phyloP scores from a whole-genome alignment of 2,329 filamentous ascomycete species.

The Albophoma yamanashiensis region DNA sequence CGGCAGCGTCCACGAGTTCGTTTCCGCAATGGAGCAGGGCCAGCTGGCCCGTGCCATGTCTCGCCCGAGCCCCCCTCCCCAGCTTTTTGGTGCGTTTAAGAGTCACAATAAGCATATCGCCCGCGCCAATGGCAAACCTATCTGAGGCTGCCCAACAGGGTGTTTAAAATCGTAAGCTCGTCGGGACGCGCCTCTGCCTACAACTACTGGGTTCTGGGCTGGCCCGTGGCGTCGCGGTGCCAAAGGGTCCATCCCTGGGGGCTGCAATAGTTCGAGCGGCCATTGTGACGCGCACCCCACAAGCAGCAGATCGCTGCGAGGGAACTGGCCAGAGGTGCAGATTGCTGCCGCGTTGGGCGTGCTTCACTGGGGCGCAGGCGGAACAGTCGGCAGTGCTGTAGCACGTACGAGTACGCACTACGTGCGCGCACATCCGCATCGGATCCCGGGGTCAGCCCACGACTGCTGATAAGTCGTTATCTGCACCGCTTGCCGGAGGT shows the following conservation, averaged over 20 bases:
- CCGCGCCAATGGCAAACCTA: neutral
- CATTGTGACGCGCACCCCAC: neutral
- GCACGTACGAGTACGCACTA: neutral
- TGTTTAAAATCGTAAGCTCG: neutral
- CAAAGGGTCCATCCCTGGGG: neutral
- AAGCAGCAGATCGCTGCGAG: neutral
- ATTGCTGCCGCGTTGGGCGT: neutral
- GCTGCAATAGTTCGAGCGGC: neutral
- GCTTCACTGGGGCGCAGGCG: neutral
- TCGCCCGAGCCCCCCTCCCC: neutral
- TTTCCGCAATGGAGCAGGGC: neutral
- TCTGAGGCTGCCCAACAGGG: neutral
- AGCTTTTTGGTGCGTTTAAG: neutral
- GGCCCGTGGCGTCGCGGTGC: constrained; percentile 1
- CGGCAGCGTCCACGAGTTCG: neutral
- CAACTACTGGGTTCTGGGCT: constrained; percentile 1
- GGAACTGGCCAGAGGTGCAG: neutral
- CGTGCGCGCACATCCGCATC: neutral
- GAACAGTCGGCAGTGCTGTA: neutral
- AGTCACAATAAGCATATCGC: neutral
- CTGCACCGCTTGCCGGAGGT: neutral
- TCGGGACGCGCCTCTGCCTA: neutral
- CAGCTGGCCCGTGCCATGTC: neutral
- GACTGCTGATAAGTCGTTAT: neutral
- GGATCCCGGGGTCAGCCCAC: too few species aligned